Evolutionary conservation across 2,329 filamentous ascomycete species (phyloP).

Genomic region (Dothideomycetes sp.): DNA sequence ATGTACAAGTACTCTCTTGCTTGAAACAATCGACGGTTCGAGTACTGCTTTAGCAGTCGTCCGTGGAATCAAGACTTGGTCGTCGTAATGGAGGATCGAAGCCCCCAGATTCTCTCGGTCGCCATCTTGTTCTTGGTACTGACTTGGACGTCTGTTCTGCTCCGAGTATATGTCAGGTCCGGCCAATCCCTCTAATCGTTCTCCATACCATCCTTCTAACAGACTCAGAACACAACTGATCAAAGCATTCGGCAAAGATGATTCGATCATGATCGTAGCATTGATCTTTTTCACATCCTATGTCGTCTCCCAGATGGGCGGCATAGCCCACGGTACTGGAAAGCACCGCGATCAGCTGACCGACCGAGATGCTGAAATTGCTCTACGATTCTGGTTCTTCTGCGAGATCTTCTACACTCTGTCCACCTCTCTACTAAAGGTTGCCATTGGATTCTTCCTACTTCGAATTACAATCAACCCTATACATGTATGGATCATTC

Average conservation of each 20-base stretch:
- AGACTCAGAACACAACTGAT: slow-evolving; percentile 19
- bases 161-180: slow-evolving; percentile 10
- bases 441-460: slow-evolving; percentile 43
- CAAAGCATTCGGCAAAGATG: slow-evolving; percentile 28
- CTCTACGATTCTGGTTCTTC: slow-evolving; percentile 38
- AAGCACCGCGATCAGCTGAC: slow-evolving; percentile 24
- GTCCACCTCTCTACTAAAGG: slow-evolving; percentile 36
- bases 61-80: no score
- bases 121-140: slow-evolving; percentile 4
- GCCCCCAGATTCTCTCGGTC: slow-evolving; percentile 3
- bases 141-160: slow-evolving; percentile 2
- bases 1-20: no score
- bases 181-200: neutral
- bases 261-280: slow-evolving; percentile 29
- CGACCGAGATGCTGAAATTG: slow-evolving; percentile 17
- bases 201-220: neutral
- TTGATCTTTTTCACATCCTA: slow-evolving; percentile 29
- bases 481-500: slow-evolving; percentile 35
- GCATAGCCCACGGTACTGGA: slow-evolving; percentile 28
- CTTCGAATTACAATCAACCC: slow-evolving; percentile 38
- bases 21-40: no score
- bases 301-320: slow-evolving; percentile 27
- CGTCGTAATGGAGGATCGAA: slow-evolving; percentile 1
- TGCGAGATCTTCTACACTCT: slow-evolving; percentile 44
- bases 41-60: no score